phyloP scores from a whole-genome alignment of 2,329 filamentous ascomycete genomes.

The Colletotrichum australisinense region DNA sequence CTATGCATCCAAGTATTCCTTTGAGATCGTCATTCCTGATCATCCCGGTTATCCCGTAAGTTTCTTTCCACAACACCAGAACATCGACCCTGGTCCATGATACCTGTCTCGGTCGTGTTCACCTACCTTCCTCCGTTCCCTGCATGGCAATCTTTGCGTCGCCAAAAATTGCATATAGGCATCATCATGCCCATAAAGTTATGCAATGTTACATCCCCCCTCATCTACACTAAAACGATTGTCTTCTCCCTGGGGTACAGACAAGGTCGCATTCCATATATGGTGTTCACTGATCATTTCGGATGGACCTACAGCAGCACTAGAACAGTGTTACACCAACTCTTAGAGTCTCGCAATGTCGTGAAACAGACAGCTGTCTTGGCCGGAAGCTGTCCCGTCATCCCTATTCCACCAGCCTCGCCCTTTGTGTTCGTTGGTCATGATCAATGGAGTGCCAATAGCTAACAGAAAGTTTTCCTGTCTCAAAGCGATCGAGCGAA shows the following conservation, averaged over 20 bases:
- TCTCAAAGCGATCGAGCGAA: constrained; percentile 75
- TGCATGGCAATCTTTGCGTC: neutral
- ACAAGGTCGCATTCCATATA: neutral
- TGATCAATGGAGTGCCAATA: constrained; percentile 21
- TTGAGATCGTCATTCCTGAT: neutral
- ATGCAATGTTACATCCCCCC: neutral
- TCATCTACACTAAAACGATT: neutral
- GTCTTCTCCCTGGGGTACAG: neutral
- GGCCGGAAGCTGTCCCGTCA: neutral
- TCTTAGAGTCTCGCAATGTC: neutral
- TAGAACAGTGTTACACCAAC: neutral
- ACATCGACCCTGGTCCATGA: neutral
- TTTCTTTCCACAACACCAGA: neutral
- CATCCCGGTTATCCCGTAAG: neutral
- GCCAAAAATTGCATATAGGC: neutral
- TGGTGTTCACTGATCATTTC: neutral
- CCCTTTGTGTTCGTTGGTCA: neutral
- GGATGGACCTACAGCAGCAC: neutral
- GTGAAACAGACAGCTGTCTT: neutral
- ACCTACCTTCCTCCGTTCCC: neutral
- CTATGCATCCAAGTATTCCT: neutral
- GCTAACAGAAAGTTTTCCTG: constrained; percentile 25
- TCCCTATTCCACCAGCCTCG: no score
- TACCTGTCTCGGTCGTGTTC: neutral
- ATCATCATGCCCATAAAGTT: neutral